Conservation (phyloP, 352 stramenopile species). For the Thalassiosira mediterranea region DNA sequence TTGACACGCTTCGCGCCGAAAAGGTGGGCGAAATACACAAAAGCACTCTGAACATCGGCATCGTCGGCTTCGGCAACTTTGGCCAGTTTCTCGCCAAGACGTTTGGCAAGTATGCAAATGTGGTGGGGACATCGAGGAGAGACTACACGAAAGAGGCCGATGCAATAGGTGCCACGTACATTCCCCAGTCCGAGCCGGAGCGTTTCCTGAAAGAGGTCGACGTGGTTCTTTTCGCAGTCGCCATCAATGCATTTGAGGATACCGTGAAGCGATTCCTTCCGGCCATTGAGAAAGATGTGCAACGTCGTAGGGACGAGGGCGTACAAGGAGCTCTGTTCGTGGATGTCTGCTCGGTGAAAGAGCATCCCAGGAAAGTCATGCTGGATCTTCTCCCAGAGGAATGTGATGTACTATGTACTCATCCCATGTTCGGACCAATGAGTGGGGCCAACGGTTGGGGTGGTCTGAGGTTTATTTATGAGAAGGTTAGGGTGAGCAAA, state of each 20-base stretch:
- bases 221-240: conserved; percentile 85
- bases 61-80: conserved; percentile 95
- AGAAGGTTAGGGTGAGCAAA: conserved; percentile 86
- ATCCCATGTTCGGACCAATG: conserved; percentile 93
- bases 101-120: conserved; percentile 84
- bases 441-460: conserved; percentile 90
- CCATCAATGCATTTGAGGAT: background rate
- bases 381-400: conserved; percentile 84
- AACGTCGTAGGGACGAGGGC: conserved; percentile 83
- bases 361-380: conserved; percentile 89
- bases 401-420: conserved; percentile 90
- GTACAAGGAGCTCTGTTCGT: conserved; percentile 89
- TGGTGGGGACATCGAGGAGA: conserved; percentile 72
- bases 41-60: conserved; percentile 83
- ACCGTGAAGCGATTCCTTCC: background rate
- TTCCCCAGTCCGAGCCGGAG: conserved; percentile 74
- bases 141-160: conserved; percentile 73
- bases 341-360: conserved; percentile 93
- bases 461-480: conserved; percentile 90
- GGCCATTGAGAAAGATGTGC: conserved; percentile 53
- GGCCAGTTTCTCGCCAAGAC: conserved; percentile 94
- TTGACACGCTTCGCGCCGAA: conserved; percentile 4
- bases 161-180: conserved; percentile 55
- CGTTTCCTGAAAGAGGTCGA: conserved; percentile 88
- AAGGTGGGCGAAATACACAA: background rate